Evolutionary conservation across 164 flowering plant species (phyloP).

Genomic region (Echeveria elegans): DNA sequence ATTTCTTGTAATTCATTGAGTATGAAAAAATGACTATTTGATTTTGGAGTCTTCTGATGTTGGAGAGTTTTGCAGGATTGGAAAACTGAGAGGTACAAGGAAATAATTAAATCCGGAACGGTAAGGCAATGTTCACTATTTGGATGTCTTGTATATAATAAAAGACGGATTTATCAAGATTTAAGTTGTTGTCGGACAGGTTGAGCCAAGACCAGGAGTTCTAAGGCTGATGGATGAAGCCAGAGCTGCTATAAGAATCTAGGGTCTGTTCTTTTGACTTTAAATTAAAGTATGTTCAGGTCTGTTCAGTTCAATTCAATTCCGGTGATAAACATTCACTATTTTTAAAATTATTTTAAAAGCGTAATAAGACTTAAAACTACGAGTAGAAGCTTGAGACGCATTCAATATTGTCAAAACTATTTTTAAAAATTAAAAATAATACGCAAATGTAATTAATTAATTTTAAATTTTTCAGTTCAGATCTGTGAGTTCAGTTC

Average conservation of each 20-base stretch:
- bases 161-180: not conserved
- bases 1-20: not conserved
- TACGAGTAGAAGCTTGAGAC: too few species aligned
- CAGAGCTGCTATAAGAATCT: conserved; percentile 70
- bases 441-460: too few species aligned
- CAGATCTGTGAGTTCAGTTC: too few species aligned
- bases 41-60: not conserved
- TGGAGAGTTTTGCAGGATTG: conserved; percentile 60
- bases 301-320: too few species aligned
- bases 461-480: too few species aligned
- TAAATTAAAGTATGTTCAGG: too few species aligned
- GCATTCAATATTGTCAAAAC: too few species aligned
- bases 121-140: conserved; percentile 37
- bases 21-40: not conserved
- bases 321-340: too few species aligned
- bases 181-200: conserved; percentile 34
- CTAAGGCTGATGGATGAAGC: conserved; percentile 94
- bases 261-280: too few species aligned
- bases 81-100: conserved; percentile 96
- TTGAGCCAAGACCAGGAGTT: conserved; percentile 89
- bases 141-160: not conserved
- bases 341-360: too few species aligned
- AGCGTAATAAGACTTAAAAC: too few species aligned
- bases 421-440: too few species aligned
- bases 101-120: conserved; percentile 87